Base-by-base conservation (phyloP, 2,329 filamentous ascomycete genomes). In the Grosmannia serpens region DNA sequence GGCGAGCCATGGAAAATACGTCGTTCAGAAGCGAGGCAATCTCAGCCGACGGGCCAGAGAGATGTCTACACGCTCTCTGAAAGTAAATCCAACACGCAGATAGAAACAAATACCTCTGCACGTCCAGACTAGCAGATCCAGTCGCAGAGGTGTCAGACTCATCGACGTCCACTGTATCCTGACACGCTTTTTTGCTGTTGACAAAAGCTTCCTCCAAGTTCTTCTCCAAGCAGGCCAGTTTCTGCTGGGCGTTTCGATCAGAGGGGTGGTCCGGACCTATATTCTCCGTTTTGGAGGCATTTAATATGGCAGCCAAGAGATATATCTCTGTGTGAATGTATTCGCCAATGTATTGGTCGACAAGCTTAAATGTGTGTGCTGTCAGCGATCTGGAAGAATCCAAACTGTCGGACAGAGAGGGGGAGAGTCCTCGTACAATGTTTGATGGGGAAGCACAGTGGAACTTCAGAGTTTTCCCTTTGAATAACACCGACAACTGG, bases 31-130 rank as follows among this genome's bases (percentile, higher is more conserved):
- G 22, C 0, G 46, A 9, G 5, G 41, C 29, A 10, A 61, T 41
- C 4, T n/a, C 29, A 0, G 8, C 22, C 26, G 61, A 61, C 1
- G 59, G 59, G 10, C 61, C 61, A 1, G 58, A 55, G 41, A 62
- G 33, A 15, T 58, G 56, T 3, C 58, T 46, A 50, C 59, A 61
- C 0, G 61, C 50, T 9, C 59, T 31, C 31, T 57, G 53, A 27
- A 62, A 62, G 55, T 62, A 61, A 38, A 62, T 61, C 56, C 59
- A 60, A 11, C 49, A 57, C 3, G 56, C 56, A 1, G n/a, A 38
- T 3, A 60, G 26, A 38, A 62, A 61, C 3, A 61, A 26, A 20
- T 53, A 56, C 15, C 56, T 53, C 56, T 62, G 60, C 38, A 61
- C 8, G 3, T 24, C n/a, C 13, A 61, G 11, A 10, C 41, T 8